These are phyloP conservation scores for Dendrothele bispora DNA, from an alignment of 768 basidiomycete genomes.

Conservation along the genomic window DNA sequence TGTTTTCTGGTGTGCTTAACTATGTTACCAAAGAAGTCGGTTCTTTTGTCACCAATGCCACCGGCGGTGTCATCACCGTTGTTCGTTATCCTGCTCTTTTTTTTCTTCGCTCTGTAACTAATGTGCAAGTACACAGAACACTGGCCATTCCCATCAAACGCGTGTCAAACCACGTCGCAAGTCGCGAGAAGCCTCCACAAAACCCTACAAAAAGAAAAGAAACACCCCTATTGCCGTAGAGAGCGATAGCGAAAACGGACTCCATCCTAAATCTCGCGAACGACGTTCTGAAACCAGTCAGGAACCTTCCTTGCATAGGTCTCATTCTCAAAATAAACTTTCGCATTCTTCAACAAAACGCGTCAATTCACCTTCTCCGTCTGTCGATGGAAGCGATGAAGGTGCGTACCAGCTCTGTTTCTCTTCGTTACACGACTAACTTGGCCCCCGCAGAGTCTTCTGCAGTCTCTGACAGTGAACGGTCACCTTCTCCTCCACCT, in stretches of 20 bases:
- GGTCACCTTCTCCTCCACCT: slow-evolving; percentile 32
- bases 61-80: slow-evolving; percentile 37
- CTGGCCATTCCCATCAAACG: slow-evolving; percentile 6
- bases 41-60: slow-evolving; percentile 68
- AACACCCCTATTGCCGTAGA: too few relatives aligned
- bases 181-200: too few relatives aligned
- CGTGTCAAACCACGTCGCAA: slow-evolving; percentile 18
- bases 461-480: slow-evolving; percentile 18
- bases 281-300: too few relatives aligned
- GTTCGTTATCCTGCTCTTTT: slow-evolving; percentile 7
- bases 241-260: too few relatives aligned
- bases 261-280: too few relatives aligned
- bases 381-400: too few relatives aligned
- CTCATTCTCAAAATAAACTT: too few relatives aligned
- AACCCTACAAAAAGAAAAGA: too few relatives aligned
- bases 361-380: too few relatives aligned
- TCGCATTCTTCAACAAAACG: too few relatives aligned
- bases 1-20: slow-evolving; percentile 64
- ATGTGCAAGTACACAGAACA: slow-evolving; percentile 3
- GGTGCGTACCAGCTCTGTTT: slow-evolving; percentile 6
- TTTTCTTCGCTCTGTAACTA: slow-evolving; percentile 6
- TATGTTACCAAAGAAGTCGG: slow-evolving; percentile 73
- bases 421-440: slow-evolving; percentile 1
- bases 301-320: too few relatives aligned
- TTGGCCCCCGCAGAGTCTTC: slow-evolving; percentile 17